phyloP scores from a whole-genome alignment of 768 basidiomycete species.

The Mycena sanguinolenta region DNA sequence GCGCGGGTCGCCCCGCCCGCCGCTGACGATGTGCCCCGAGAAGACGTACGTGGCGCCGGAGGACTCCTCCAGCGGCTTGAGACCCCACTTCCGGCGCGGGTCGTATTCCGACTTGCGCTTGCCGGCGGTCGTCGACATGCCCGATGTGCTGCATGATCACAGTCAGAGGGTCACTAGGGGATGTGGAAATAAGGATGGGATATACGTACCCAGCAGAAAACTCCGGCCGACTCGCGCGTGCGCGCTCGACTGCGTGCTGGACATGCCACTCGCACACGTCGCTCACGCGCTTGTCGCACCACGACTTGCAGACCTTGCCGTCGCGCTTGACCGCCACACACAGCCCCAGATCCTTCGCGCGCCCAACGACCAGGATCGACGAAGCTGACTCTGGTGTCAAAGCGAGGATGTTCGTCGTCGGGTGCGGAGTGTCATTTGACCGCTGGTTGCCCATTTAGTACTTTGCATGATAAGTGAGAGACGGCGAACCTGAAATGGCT shows the following conservation, averaged over 20 bases:
- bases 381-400: conserved; percentile 87
- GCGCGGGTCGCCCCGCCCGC: conserved; percentile 50
- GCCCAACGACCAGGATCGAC: conserved; percentile 87
- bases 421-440: conserved; percentile 74
- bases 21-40: conserved; percentile 80
- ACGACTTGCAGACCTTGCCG: conserved; percentile 84
- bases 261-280: conserved; percentile 95
- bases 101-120: conserved; percentile 74
- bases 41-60: conserved; percentile 81
- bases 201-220: conserved; percentile 87
- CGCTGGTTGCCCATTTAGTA: conserved; percentile 47
- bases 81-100: conserved; percentile 80
- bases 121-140: conserved; percentile 68
- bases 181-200: not conserved
- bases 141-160: conserved; percentile 70
- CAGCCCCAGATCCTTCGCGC: conserved; percentile 88
- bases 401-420: conserved; percentile 85
- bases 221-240: conserved; percentile 85
- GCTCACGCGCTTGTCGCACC: conserved; percentile 91
- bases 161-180: not conserved
- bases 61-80: conserved; percentile 64
- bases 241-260: conserved; percentile 81
- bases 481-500: conserved; percentile 81
- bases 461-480: not conserved
- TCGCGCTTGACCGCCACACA: conserved; percentile 85